Base-by-base conservation (phyloP, 306 rosid genomes). In the Canavalia gladiata region DNA sequence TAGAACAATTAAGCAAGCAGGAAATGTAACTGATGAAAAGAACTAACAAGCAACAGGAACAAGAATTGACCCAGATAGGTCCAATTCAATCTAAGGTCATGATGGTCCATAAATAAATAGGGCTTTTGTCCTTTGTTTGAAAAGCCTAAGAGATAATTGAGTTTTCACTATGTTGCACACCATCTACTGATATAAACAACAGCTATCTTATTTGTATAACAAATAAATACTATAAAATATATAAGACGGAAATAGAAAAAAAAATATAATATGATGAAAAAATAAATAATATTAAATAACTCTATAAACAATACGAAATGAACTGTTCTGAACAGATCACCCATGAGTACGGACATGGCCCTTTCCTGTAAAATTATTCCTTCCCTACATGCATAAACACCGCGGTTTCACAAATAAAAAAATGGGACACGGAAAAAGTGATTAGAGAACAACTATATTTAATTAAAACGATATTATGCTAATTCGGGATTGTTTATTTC, bases 71-170 rank as follows among this genome's bases (percentile, higher is more conserved):
- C n/a, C 6, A 11, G 60, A 62, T 9, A 56, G 71, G 28, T 55
- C 62, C 29, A 60, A 34, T n/a, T 47, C 0, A 28, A 62, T 75
- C 8, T 33, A 33, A 47, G 80, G n/a, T 59, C 2, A 35, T 35
- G 39, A 45, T 76, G 60, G 80, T 33, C 81, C 71, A 31, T 47
- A 58, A 30, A 58, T 60, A 33, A 30, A 75, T 42, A 75, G 5
- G 69, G 39, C 35, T 59, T 59, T 59, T 59, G 80, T 75, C 80
- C 58, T 75, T 43, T 59, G 58, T 45, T 59, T 60, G 18, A 46
- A 59, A 58, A 43, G 56, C 12, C 43, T 11, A 43, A 12, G 52
- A 29, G 18, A 60, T 59, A 59, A 59, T 59, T 60, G 80, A 31
- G 58, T 45, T 59, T 43, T 35, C 31, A 5, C 31, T 6, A 11